Conservation (phyloP, 148 eudicot genomes). For the Chenopodium suecicum region DNA sequence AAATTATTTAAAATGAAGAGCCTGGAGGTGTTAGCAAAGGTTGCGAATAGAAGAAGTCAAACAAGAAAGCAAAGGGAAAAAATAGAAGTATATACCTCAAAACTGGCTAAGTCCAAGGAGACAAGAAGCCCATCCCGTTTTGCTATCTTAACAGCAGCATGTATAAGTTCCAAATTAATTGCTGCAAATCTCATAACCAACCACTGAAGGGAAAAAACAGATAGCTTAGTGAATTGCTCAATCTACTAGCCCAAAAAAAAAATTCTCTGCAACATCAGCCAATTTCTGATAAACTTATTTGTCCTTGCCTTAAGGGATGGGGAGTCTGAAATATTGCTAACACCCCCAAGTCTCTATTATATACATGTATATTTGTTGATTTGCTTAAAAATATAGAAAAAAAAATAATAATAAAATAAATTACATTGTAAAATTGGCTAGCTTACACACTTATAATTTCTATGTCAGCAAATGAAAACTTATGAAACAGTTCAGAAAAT, state of each 20-base stretch:
- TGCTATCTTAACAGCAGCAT: constrained; percentile 62
- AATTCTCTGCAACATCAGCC: not conserved
- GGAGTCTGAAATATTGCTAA: not conserved
- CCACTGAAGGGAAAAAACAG: constrained; percentile 61
- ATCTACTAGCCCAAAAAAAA: not conserved
- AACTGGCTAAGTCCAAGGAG: constrained; percentile 94
- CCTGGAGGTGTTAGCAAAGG: not conserved
- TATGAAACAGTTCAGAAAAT: not conserved
- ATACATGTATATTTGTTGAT: not conserved
- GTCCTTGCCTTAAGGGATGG: not conserved
- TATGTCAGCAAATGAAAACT: not conserved
- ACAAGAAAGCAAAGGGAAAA: not conserved
- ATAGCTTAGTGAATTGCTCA: not conserved
- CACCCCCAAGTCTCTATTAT: not conserved
- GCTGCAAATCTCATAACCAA: constrained; percentile 81
- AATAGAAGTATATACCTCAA: constrained; percentile 57
- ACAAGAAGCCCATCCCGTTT: constrained; percentile 75
- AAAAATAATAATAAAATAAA: not conserved
- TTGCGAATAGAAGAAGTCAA: not conserved
- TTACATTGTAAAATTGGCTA: not conserved
- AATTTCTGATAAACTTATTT: not conserved
- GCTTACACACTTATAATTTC: not conserved
- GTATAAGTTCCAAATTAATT: constrained; percentile 66
- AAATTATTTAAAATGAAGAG: not conserved
- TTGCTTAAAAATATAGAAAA: not conserved